Base-by-base conservation (phyloP, 2,329 filamentous ascomycete species). In the Neofusicoccum kwambonambiense region DNA sequence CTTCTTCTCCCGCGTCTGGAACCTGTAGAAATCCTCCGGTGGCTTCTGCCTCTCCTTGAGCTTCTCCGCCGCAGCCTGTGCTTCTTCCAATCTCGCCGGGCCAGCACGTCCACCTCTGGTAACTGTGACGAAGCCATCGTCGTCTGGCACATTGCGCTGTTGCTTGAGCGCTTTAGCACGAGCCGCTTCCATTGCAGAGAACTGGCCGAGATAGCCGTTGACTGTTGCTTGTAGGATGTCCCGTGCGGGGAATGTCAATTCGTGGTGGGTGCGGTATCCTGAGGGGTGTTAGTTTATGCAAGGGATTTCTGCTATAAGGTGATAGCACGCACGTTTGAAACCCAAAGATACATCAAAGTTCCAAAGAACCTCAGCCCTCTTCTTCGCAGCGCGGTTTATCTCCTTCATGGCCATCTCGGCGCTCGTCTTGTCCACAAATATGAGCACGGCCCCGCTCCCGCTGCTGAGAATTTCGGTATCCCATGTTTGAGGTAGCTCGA, bases 51-150 rank as follows among this genome's bases (percentile, higher is more conserved):
- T 81, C 74, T 87, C 75, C 62, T 78, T 74, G 34, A 88, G 86
- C 78, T 90, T 87, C 74, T 87, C 86, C 65, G 82, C 79, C 71
- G 85, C 77, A 50, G 82, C 83, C 73, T 88, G 85, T 15, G 88
- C 87, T 71, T 90, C 92, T 70, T 89, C 89, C 67, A 88, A 84
- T 63, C 89, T 86, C 1, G 91, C 93, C 1, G 91, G 88, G n/a
- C 89, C 90, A 6, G 84, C 84, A 66, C 84, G 84, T 44, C 91
- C 90, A 31, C 93, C 93, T 63, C 91, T 86, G 1, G 89, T 90
- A 27, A 99, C 95, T 3, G 93, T 98, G 56, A 98, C 86, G 75
- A 99, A 99, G 1, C 95, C 95, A 76, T 99, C 95, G 73, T 92
- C 93, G 76, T 99, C 95, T 0, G 94, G 92, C 72, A 92, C 89